Conservation (phyloP, 2,329 filamentous ascomycete genomes). For the Calonectria montana region DNA sequence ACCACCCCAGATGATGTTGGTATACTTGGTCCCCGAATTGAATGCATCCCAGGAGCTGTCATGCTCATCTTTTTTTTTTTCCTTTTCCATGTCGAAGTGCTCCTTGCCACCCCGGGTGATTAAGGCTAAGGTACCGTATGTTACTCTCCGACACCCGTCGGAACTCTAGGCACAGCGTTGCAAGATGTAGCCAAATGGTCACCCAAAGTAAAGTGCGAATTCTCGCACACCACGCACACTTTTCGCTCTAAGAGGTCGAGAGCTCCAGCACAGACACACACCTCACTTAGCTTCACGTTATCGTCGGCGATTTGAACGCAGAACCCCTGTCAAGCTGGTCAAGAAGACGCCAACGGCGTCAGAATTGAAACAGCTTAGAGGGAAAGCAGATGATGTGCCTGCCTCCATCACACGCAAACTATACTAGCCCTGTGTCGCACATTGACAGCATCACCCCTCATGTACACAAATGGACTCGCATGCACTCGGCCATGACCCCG, state of each 20-base stretch:
- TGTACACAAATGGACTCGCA: background rate
- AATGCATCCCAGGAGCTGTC: background rate
- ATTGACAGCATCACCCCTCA: background rate
- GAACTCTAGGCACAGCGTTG: background rate
- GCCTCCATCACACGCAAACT: background rate
- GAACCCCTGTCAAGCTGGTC: conserved; percentile 3
- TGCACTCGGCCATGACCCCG: background rate
- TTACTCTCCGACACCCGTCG: conserved; percentile 5
- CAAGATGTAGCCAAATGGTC: background rate
- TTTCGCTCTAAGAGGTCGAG: background rate
- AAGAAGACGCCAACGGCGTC: conserved; percentile 19
- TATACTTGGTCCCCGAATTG: background rate
- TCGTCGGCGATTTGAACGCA: conserved; percentile 9
- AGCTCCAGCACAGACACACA: conserved; percentile 9
- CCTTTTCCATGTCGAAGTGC: background rate
- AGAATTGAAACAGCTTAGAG: conserved; percentile 32
- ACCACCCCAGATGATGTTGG: background rate
- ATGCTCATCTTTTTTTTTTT: background rate
- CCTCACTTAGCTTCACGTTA: background rate
- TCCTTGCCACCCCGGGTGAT: background rate
- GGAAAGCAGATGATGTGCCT: conserved; percentile 21
- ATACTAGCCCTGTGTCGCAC: background rate
- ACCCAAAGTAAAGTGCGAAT: background rate
- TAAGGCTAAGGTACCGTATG: background rate
- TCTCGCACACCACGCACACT: background rate